Percentiles rank a stretch among this genome's conserved stretches.
Conservation (phyloP, 441 rosid genomes). For the Erysimum cheiri region DNA sequence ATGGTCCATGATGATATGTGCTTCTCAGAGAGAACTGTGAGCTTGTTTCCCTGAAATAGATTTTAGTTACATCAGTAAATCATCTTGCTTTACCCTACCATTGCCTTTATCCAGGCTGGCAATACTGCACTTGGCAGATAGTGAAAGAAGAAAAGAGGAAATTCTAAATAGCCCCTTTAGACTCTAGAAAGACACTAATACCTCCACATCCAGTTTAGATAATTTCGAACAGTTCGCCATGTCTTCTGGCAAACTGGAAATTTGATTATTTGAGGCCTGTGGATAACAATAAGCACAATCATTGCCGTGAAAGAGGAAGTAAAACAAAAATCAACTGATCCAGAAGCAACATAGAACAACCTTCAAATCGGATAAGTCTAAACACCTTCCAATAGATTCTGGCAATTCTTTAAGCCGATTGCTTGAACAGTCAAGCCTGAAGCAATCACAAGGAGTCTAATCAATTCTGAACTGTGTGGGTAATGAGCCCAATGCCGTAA, state of each 20-base stretch:
- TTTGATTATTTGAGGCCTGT: conserved; percentile 80
- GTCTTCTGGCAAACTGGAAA: conserved; percentile 74
- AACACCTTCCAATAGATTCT: conserved; percentile 73
- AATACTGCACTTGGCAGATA: conserved; percentile 8
- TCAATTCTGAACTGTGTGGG: conserved; percentile 9
- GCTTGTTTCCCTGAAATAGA: conserved; percentile 80
- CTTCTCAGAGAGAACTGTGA: conserved; percentile 58
- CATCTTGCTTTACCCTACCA: conserved; percentile 21
- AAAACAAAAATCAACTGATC: conserved; percentile 23
- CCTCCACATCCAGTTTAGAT: conserved; percentile 87
- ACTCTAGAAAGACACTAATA: conserved; percentile 38
- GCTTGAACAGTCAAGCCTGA: conserved; percentile 86
- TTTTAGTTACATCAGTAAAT: conserved; percentile 35
- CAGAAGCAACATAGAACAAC: conserved; percentile 49
- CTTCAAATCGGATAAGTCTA: conserved; percentile 81
- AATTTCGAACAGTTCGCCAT: conserved; percentile 73
- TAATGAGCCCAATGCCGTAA: conserved; percentile 7
- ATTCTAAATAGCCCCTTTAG: conserved; percentile 26
- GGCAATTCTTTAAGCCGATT: conserved; percentile 85
- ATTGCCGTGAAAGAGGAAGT: conserved; percentile 5
- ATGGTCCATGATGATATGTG: conserved; percentile 73
- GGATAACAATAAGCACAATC: conserved; percentile 29
- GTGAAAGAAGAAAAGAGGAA: conserved; percentile 19
- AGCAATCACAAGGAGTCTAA: conserved; percentile 42
- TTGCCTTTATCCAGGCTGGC: conserved; percentile 13